Conservation (phyloP, 345 rosid species). For the Lepidium africanum region DNA sequence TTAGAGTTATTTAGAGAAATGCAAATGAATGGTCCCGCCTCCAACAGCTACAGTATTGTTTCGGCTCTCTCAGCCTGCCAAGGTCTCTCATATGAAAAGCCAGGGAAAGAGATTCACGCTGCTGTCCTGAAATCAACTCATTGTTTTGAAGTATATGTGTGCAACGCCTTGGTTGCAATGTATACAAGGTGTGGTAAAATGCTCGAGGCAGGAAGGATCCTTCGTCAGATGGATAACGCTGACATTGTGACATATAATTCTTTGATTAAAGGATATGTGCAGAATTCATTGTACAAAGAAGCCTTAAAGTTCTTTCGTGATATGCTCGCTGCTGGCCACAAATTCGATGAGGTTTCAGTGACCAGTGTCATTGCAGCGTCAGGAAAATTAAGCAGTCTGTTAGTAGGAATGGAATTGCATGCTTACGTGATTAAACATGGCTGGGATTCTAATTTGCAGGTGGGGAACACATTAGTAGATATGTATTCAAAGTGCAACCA, state of each 20-base stretch:
- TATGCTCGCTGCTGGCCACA: constrained; percentile 41
- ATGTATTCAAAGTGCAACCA: constrained; percentile 68
- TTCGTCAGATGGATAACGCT: constrained; percentile 34
- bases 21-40: constrained; percentile 38
- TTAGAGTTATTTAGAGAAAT: constrained; percentile 49
- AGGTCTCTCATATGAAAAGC: constrained; percentile 34
- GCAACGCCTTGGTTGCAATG: constrained; percentile 70
- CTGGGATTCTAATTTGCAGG: constrained; percentile 43
- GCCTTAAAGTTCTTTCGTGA: constrained; percentile 43
- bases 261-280: constrained; percentile 57
- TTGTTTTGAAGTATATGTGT: constrained; percentile 38
- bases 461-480: constrained; percentile 69
- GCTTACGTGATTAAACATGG: constrained; percentile 58
- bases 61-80: constrained; percentile 69
- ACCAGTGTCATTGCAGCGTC: constrained; percentile 45
- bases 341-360: constrained; percentile 52
- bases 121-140: constrained; percentile 44
- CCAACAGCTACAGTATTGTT: constrained; percentile 49
- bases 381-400: constrained; percentile 49
- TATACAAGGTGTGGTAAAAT: constrained; percentile 48
- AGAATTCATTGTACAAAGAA: constrained; percentile 44
- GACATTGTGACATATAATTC: constrained; percentile 62
- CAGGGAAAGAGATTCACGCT: constrained; percentile 71
- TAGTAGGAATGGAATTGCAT: constrained; percentile 74
- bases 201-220: constrained; percentile 36